Percentiles rank a stretch among this genome's conserved stretches.
These are phyloP conservation scores for Aquilaria sinensis DNA, from an alignment of 345 rosid species.

Conservation along the genomic window DNA sequence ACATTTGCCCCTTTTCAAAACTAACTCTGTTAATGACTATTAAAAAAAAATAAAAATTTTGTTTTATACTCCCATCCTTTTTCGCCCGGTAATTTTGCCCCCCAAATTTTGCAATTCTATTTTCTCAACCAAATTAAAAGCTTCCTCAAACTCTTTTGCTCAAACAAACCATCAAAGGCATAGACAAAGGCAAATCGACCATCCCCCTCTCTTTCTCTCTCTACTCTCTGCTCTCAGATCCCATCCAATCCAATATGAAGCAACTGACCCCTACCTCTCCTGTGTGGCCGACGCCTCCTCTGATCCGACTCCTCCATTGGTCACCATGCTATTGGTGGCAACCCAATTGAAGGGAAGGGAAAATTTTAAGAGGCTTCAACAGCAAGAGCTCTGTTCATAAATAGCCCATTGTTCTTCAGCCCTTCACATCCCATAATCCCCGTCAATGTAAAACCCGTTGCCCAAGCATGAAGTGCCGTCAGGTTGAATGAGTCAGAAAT, in stretches of 20 bases:
- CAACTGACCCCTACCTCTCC: conserved; percentile 24
- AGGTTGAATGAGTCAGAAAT: conserved; percentile 30
- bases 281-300: conserved; percentile 70
- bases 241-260: conserved; percentile 37
- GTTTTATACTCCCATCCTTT: too few species aligned
- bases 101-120: too few species aligned
- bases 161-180: too few species aligned
- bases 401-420: conserved; percentile 20
- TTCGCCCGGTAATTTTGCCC: too few species aligned
- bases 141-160: too few species aligned
- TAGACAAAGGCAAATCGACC: conserved; percentile 27
- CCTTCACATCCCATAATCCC: conserved; percentile 53
- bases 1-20: too few species aligned
- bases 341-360: conserved; percentile 52
- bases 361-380: conserved; percentile 51
- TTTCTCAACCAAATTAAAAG: too few species aligned
- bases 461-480: conserved; percentile 24
- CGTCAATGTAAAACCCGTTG: conserved; percentile 23
- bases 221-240: conserved; percentile 30
- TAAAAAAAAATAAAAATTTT: too few species aligned
- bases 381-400: conserved; percentile 33
- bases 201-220: conserved; percentile 29
- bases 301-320: conserved; percentile 36
- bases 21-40: too few species aligned
- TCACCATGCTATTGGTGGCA: conserved; percentile 35